Percentiles rank a stretch among this genome's conserved stretches.
These are phyloP conservation scores for Globisporangium uncinulatum DNA, from an alignment of 352 stramenopile species.

Conservation along the genomic window DNA sequence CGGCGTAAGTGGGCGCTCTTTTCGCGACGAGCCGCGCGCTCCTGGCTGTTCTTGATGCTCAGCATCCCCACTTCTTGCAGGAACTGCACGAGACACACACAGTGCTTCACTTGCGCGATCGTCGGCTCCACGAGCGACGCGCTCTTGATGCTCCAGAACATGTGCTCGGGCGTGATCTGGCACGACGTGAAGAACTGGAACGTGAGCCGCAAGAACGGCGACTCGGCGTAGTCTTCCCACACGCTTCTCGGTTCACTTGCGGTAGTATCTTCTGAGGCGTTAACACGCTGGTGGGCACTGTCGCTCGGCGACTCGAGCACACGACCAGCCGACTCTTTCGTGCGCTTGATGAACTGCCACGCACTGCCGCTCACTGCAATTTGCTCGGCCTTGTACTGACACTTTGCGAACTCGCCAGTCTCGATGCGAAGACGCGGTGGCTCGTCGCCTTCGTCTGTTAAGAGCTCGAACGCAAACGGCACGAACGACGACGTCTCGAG, in stretches of 20 bases:
- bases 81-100: conserved; percentile 51
- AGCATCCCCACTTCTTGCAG: conserved; percentile 58
- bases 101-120: conserved; percentile 55
- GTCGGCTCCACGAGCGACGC: conserved; percentile 57
- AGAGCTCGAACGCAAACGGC: conserved; percentile 46
- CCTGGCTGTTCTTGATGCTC: conserved; percentile 12
- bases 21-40: not conserved
- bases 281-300: not conserved
- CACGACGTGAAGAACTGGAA: conserved; percentile 73
- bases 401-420: conserved; percentile 65
- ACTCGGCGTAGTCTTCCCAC: conserved; percentile 70
- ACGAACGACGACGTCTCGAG: conserved; percentile 34
- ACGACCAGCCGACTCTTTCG: conserved; percentile 19
- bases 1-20: not conserved
- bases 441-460: conserved; percentile 33
- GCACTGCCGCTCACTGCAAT: conserved; percentile 44
- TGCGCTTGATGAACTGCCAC: conserved; percentile 38
- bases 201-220: conserved; percentile 50
- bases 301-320: conserved; percentile 5
- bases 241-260: conserved; percentile 7
- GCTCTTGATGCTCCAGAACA: conserved; percentile 65
- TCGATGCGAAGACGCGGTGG: conserved; percentile 44
- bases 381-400: conserved; percentile 52
- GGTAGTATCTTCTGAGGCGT: not conserved
- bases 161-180: conserved; percentile 66